Percentiles rank a stretch among this genome's conserved stretches.
Conservation (phyloP, 2,329 filamentous ascomycete genomes). For the Trematosphaeria pertusa region DNA sequence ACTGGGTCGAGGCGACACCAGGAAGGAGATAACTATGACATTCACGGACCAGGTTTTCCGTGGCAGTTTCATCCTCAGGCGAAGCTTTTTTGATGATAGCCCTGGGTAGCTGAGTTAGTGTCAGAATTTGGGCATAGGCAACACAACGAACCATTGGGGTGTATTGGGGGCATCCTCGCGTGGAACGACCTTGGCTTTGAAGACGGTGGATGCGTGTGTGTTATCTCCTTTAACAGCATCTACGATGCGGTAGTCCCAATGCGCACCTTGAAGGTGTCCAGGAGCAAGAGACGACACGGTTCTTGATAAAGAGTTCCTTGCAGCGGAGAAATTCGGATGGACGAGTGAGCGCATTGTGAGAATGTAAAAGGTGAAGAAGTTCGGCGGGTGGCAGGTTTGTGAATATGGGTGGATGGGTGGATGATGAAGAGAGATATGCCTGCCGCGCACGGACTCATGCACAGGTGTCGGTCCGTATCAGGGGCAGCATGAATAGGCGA, state of each 20-base stretch:
- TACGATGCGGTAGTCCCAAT: conserved; percentile 22
- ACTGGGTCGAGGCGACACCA: conserved; percentile 16
- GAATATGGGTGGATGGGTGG: background rate
- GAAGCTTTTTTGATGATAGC: conserved; percentile 22
- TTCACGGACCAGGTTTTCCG: conserved; percentile 16
- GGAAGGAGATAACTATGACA: conserved; percentile 13
- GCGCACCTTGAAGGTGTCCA: conserved; percentile 13
- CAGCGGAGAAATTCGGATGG: background rate
- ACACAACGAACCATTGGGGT: conserved; percentile 19
- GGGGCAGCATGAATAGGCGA: too few relatives aligned
- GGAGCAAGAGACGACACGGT: conserved; percentile 23
- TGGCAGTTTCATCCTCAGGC: conserved; percentile 12
- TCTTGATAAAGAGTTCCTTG: conserved; percentile 11
- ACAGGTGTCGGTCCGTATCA: too few relatives aligned
- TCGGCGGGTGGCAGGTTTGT: background rate
- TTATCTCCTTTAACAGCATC: conserved; percentile 16
- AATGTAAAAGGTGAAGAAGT: background rate
- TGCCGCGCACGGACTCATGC: too few relatives aligned
- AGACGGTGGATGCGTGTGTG: conserved; percentile 18
- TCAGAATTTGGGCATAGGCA: conserved; percentile 12
- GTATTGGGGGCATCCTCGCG: conserved; percentile 7
- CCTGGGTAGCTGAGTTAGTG: conserved; percentile 14
- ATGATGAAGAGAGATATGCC: too few relatives aligned
- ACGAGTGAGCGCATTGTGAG: conserved; percentile 5
- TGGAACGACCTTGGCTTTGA: conserved; percentile 19